phyloP scores from a whole-genome alignment of 768 basidiomycete species.

The Glaciozyma martinii region DNA sequence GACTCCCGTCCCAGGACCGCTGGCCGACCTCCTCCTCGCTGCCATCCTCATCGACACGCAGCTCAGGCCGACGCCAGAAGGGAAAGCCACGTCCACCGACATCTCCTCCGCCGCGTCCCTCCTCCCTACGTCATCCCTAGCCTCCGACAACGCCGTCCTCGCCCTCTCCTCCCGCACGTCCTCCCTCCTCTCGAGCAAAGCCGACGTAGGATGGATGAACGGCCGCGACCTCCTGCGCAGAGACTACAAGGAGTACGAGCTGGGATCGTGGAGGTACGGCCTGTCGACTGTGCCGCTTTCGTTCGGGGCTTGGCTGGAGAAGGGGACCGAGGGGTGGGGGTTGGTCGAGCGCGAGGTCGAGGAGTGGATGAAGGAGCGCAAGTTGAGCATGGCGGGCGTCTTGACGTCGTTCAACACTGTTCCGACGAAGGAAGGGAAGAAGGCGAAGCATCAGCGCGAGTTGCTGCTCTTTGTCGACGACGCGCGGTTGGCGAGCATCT shows the following conservation, averaged over 20 bases:
- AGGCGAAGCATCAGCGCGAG: slow-evolving; percentile 57
- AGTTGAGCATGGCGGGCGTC: slow-evolving; percentile 62
- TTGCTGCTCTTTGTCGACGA: slow-evolving; percentile 50
- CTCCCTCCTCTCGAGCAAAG: slow-evolving; percentile 29
- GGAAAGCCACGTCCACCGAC: slow-evolving; percentile 66
- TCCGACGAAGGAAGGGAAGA: slow-evolving; percentile 36
- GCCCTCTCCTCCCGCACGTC: slow-evolving; percentile 18
- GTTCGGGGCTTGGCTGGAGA: slow-evolving; percentile 49
- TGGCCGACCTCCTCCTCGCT: slow-evolving; percentile 69
- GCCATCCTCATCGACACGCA: slow-evolving; percentile 80
- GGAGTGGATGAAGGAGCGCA: slow-evolving; percentile 58
- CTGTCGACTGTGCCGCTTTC: slow-evolving; percentile 70
- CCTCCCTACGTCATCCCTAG: slow-evolving; percentile 49
- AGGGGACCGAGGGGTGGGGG: slow-evolving; percentile 47
- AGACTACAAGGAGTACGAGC: slow-evolving; percentile 88
- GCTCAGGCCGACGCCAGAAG: slow-evolving; percentile 57
- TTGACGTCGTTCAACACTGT: slow-evolving; percentile 50
- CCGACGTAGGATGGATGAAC: slow-evolving; percentile 55
- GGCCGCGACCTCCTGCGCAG: slow-evolving; percentile 72
- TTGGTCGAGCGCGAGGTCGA: slow-evolving; percentile 43
- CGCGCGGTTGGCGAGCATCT: slow-evolving; percentile 48
- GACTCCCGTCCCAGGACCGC: slow-evolving; percentile 46
- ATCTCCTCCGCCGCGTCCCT: slow-evolving; percentile 57
- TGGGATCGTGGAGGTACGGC: slow-evolving; percentile 29
- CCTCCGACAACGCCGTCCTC: slow-evolving; percentile 38